Conservation (phyloP, 2,329 filamentous ascomycete genomes). For the Aschersonia sp. region DNA sequence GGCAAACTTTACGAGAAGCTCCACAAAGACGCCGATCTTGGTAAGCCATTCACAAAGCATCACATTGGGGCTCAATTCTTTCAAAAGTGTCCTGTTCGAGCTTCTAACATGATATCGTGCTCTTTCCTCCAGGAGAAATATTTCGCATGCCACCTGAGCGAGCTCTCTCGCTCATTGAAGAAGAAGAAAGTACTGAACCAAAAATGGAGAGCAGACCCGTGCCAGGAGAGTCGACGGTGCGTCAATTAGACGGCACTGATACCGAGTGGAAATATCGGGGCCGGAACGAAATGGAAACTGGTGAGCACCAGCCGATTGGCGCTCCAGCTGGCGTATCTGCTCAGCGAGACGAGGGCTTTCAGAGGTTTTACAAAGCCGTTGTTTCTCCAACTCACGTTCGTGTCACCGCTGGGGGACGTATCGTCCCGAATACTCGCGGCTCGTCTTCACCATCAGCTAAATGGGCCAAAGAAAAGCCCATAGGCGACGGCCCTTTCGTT, state of each 20-base stretch:
- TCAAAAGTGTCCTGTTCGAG: background rate
- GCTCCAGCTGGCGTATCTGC: constrained; percentile 37
- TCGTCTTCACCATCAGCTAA: constrained; percentile 38
- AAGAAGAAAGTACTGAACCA: constrained; percentile 14
- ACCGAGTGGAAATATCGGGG: constrained; percentile 30
- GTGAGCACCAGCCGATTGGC: constrained; percentile 30
- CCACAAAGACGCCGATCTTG: constrained; percentile 23
- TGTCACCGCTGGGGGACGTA: constrained; percentile 52
- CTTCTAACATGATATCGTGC: background rate
- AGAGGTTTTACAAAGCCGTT: constrained; percentile 54
- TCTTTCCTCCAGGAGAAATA: constrained; percentile 13
- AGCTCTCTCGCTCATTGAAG: constrained; percentile 15
- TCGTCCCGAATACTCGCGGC: constrained; percentile 48
- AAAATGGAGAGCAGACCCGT: constrained; percentile 2
- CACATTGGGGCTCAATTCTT: background rate
- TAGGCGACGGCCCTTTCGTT: constrained; percentile 8
- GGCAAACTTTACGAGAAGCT: constrained; percentile 18
- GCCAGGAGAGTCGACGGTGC: constrained; percentile 9
- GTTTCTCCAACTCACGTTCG: constrained; percentile 52
- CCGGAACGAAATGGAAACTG: constrained; percentile 27
- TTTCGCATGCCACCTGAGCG: constrained; percentile 13
- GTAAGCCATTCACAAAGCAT: constrained; percentile 14
- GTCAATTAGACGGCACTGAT: constrained; percentile 24
- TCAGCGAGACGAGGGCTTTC: constrained; percentile 51
- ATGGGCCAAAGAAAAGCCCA: constrained; percentile 26